These are phyloP conservation scores for Phytophthora sp. DNA, from an alignment of 352 stramenopile genomes.

Conservation along the genomic window DNA sequence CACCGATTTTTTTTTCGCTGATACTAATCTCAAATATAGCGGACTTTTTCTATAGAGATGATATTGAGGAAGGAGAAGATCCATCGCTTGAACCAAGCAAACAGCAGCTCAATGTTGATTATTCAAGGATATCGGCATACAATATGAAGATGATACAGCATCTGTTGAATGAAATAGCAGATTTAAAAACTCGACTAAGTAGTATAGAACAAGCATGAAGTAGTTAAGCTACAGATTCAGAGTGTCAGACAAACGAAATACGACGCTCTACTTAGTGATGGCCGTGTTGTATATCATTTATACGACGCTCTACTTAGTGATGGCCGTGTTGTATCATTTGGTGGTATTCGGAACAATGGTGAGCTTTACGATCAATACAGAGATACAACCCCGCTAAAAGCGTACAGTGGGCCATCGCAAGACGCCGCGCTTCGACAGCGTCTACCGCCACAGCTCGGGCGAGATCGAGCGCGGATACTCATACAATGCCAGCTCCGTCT, in stretches of 20 bases:
- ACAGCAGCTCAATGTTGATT: slow-evolving; percentile 11
- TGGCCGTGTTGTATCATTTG: no score
- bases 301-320: no score
- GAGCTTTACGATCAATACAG: no score
- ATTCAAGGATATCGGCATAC: slow-evolving; percentile 7
- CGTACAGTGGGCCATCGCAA: no score
- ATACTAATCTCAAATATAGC: slow-evolving; percentile 5
- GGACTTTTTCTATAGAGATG: slow-evolving; percentile 12
- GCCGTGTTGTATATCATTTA: no score
- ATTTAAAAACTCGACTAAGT: background rate
- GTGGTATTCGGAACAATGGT: no score
- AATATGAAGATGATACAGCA: slow-evolving; percentile 17
- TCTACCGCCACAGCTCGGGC: slow-evolving; percentile 35
- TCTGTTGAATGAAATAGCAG: no score
- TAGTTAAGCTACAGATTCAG: no score
- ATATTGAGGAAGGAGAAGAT: slow-evolving; percentile 10
- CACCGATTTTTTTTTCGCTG: slow-evolving; percentile 1
- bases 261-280: no score
- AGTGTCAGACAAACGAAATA: no score
- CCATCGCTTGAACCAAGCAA: slow-evolving; percentile 1
- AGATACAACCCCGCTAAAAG: no score
- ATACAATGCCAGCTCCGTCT: slow-evolving; percentile 71
- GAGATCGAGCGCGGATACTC: slow-evolving; percentile 53
- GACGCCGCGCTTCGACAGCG: slow-evolving; percentile 58
- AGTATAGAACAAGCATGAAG: no score